Conservation (phyloP, 371 early-diverging fungal genomes). For the Umbelopsis sp. region DNA sequence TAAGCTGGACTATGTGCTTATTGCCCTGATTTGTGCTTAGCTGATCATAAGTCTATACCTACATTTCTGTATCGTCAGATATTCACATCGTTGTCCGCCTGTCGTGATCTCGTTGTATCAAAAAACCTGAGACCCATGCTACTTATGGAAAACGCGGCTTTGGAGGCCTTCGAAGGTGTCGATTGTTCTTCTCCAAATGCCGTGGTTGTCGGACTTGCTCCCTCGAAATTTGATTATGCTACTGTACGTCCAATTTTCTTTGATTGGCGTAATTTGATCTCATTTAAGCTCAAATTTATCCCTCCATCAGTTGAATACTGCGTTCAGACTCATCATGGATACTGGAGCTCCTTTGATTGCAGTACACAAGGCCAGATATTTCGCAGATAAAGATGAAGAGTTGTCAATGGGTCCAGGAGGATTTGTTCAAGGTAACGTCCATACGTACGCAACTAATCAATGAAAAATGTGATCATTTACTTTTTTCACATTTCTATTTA, state of each 20-base stretch:
- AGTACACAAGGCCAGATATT: slow-evolving; percentile 81
- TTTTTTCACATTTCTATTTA: background rate
- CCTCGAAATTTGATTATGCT: slow-evolving; percentile 74
- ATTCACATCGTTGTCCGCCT: slow-evolving; percentile 82
- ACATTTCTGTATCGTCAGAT: slow-evolving; percentile 38
- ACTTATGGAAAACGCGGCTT: slow-evolving; percentile 73
- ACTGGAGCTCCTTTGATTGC: slow-evolving; percentile 63
- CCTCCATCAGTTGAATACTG: slow-evolving; percentile 59
- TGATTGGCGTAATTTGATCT: background rate
- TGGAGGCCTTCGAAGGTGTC: slow-evolving; percentile 71
- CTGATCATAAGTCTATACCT: no score
- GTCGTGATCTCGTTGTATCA: slow-evolving; percentile 60
- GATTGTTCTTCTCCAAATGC: slow-evolving; percentile 62
- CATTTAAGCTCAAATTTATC: no score
- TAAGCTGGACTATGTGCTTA: slow-evolving; percentile 23
- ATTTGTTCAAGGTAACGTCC: slow-evolving; percentile 64
- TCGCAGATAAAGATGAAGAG: slow-evolving; percentile 62
- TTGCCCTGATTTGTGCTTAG: no score
- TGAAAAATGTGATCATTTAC: background rate
- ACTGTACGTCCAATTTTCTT: slow-evolving; percentile 41
- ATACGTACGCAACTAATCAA: background rate
- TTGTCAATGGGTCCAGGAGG: slow-evolving; percentile 86
- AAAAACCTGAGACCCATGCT: slow-evolving; percentile 69
- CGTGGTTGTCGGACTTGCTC: slow-evolving; percentile 86
- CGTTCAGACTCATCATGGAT: slow-evolving; percentile 63